These are phyloP conservation scores for Musa schizocarpa DNA, from an alignment of 176 grass and related monocot genomes.

Conservation along the genomic window DNA sequence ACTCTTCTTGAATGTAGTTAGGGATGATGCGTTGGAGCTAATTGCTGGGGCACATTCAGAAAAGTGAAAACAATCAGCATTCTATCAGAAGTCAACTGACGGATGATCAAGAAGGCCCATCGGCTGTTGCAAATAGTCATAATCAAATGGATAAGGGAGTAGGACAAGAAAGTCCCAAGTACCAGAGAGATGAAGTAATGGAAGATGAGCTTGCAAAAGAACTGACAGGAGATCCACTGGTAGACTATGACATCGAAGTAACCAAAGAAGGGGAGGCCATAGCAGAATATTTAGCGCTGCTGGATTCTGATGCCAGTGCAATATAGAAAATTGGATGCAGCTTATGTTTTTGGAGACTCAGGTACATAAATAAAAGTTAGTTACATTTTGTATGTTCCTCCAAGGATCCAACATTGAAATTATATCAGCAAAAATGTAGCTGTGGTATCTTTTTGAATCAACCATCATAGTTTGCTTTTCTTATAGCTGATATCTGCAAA, in stretches of 20 bases:
- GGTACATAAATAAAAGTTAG: background rate
- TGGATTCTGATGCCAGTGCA: slow-evolving; percentile 37
- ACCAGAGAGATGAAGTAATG: slow-evolving; percentile 43
- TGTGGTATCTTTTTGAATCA: no score
- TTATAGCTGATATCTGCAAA: no score
- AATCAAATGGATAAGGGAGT: background rate
- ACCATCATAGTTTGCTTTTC: no score
- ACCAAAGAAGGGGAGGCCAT: slow-evolving; percentile 73
- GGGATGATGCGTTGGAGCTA: background rate
- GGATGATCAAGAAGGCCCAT: slow-evolving; percentile 23
- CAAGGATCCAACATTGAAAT: no score
- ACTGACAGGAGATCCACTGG: slow-evolving; percentile 56
- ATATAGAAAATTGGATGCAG: background rate
- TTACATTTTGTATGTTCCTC: no score
- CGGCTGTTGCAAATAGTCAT: background rate
- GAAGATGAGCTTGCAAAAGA: slow-evolving; percentile 68
- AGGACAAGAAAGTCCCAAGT: background rate
- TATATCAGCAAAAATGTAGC: no score
- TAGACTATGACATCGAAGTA: slow-evolving; percentile 82
- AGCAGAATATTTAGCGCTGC: slow-evolving; percentile 54
- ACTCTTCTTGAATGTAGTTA: slow-evolving; percentile 8
- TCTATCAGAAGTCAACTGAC: slow-evolving; percentile 12
- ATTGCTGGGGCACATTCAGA: background rate
- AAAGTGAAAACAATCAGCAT: slow-evolving; percentile 15
- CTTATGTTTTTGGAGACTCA: background rate